Evolutionary conservation across 768 basidiomycete genomes (phyloP), one percentile per base, ranked within the genome.

Genomic region (Mycena kentingensis): DNA sequence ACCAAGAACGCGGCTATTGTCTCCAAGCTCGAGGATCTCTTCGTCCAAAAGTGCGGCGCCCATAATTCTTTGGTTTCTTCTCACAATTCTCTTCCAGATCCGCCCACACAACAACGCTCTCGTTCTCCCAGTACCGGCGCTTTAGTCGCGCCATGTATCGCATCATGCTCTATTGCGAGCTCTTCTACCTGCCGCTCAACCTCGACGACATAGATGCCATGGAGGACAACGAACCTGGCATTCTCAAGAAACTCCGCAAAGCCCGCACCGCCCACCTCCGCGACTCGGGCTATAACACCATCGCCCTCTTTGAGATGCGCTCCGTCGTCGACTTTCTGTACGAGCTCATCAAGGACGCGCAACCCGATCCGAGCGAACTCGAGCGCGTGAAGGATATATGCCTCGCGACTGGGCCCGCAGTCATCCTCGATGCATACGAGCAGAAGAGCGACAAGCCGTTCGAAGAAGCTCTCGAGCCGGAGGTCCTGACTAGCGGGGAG

Each of bases 121-220:
- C 53, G 6, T 29, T 12, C 26, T 24, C 51, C 1, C 46, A 59
- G 32, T 54, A 50, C n/a, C 42, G 42, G 42, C 58, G 53, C 34
- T 55, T 59, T 29, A n/a, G 35, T 28, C 53, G 58, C 36, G 58
- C 58, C 7, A 46, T 52, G 37, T 59, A 59, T 10, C 58, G 58
- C 25, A 26, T 59, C 28, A 59, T 59, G 58, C 58, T 59, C 22
- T 59, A 53, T 27, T 59, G 58, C 50, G 53, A 51, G 37, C 46
- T 59, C 1, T 59, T 59, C 53, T 55, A 55, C 43, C 50, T 55
- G 19, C 58, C 58, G 5, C 46, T 54, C 38, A 52, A 54, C 39
- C 45, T 54, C 41, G 53, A 54, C 50, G 57, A 58, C 46, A 51
- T 54, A 39, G 57, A 58, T 46, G 34, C 52, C 12, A 49, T 54